Percentiles rank a stretch among this genome's conserved stretches.
These are phyloP conservation scores for Ogataea thermomethanolica DNA, from an alignment of 805 yeast genomes.

Conservation along the genomic window DNA sequence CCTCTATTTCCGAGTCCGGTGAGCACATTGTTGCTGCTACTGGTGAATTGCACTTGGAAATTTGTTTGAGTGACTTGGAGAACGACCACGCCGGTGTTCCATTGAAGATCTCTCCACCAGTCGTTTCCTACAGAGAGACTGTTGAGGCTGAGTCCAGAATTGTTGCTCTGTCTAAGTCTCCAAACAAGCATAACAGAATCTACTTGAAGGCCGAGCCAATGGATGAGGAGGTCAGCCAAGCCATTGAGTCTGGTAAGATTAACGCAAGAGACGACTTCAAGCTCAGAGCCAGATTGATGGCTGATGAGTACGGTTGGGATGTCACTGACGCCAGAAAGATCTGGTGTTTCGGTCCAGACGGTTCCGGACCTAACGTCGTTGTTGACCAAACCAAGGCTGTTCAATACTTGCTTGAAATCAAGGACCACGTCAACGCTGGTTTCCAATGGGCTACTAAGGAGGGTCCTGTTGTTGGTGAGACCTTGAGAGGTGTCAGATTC, in stretches of 20 bases:
- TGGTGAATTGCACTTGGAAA: slow-evolving; percentile 99
- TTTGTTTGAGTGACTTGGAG: slow-evolving; percentile 93
- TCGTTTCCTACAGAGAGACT: slow-evolving; percentile 98
- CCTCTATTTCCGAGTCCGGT: slow-evolving; percentile 88
- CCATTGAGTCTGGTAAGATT: slow-evolving; percentile 90
- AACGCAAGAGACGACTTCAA: slow-evolving; percentile 97
- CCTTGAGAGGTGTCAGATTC: slow-evolving; percentile 91
- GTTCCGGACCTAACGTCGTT: slow-evolving; percentile 97
- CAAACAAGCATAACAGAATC: slow-evolving; percentile 99
- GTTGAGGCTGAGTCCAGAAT: slow-evolving; percentile 91
- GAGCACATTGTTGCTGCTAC: slow-evolving; percentile 99
- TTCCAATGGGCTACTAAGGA: slow-evolving; percentile 99
- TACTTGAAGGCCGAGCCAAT: slow-evolving; percentile 96
- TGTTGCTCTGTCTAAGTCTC: slow-evolving; percentile 97
- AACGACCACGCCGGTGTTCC: slow-evolving; percentile 99
- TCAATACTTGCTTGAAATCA: slow-evolving; percentile 97
- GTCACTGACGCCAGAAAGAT: slow-evolving; percentile 99
- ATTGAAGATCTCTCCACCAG: slow-evolving; percentile 95
- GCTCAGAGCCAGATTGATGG: slow-evolving; percentile 97
- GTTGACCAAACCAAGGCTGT: slow-evolving; percentile 99
- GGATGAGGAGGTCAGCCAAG: slow-evolving; percentile 86
- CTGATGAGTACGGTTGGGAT: slow-evolving; percentile 99
- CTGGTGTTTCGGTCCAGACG: slow-evolving; percentile 99
- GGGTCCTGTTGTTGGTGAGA: slow-evolving; percentile 98
- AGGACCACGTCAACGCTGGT: slow-evolving; percentile 99